Percentiles rank a stretch among this genome's conserved stretches.
These are phyloP conservation scores for Crithidia sp. DNA, from an alignment of 208 protist species.

Conservation along the genomic window DNA sequence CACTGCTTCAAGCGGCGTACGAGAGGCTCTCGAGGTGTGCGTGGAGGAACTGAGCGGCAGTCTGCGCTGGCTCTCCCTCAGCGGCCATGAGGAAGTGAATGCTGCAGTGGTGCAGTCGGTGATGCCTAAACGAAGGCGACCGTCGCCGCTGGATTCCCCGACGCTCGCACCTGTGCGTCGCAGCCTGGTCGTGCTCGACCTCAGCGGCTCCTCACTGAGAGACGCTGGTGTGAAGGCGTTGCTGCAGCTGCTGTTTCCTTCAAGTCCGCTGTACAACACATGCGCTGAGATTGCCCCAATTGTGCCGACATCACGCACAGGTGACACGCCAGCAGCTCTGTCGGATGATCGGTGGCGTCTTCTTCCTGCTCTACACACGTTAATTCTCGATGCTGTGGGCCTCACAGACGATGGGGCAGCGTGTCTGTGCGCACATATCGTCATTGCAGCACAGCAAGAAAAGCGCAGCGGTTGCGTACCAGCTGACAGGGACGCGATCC, in stretches of 20 bases:
- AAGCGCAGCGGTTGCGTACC: too few relatives aligned
- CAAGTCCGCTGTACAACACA: too few relatives aligned
- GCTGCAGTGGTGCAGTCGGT: neutral
- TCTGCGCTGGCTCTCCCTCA: neutral
- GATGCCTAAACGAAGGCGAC: neutral
- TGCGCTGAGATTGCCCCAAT: too few relatives aligned
- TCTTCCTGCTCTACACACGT: neutral
- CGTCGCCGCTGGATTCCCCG: neutral
- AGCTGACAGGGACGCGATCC: neutral
- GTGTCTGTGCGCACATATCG: neutral
- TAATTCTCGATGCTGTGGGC: constrained; percentile 19
- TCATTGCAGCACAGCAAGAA: neutral
- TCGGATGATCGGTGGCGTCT: neutral
- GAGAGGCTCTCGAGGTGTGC: neutral
- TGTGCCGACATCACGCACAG: too few relatives aligned
- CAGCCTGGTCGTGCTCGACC: constrained; percentile 5
- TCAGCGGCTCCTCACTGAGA: constrained; percentile 20
- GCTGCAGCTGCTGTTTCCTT: constrained; percentile 9
- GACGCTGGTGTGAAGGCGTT: constrained; percentile 26
- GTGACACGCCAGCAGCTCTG: too few relatives aligned
- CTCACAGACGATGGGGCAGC: constrained; percentile 13
- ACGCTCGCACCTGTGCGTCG: neutral
- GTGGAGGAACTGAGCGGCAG: neutral
- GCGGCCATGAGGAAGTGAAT: constrained; percentile 11
- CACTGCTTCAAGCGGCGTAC: neutral